Evolutionary conservation across 768 basidiomycete species (phyloP), one percentile per base, ranked within the genome.

Genomic region (Tulasnella sp.): DNA sequence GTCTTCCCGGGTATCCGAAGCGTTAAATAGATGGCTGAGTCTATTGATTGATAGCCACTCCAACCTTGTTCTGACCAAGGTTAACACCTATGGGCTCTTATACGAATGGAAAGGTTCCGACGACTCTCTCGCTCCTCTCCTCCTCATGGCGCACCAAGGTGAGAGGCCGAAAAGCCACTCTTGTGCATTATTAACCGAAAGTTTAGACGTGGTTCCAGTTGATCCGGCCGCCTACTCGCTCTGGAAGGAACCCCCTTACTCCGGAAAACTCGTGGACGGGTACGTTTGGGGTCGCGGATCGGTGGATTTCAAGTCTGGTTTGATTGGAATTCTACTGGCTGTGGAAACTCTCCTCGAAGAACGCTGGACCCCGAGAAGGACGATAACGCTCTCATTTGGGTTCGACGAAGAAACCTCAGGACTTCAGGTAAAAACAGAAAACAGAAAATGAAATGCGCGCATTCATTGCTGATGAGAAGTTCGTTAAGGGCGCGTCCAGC

Each of bases 371-470:
- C 94, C 95, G 21, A 87, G 87, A 3, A 87, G 94, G 71, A 90
- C 88, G 0, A 85, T 92, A 31, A 89, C 92, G 0, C 86, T 92
- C 80, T 87, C 91, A 4, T 92, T 89, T 81, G 92, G 94, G 1
- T 94, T 93, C 81, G 94, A 94, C 81, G 94, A 94, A 83, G 93
- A 94, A 86, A 86, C 89, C 78, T 87, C 87, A 77, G 91, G 91
- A 56, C 75, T 77, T 44, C 85, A 88, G 81, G 90, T 89, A 85
- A 80, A 80, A 75, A 31, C 76, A 77, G n/a, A n/a, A n/a, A n/a
- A n/a, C n/a, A n/a, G n/a, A n/a, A n/a, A n/a, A n/a, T n/a, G n/a
- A n/a, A n/a, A n/a, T n/a, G 9, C n/a, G 3, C n/a, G 8, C 34
- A 40, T 19, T 46, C 19, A 1, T n/a, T 71, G 24, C 9, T 27